phyloP scores from a whole-genome alignment of 2,329 filamentous ascomycete genomes.

The Microdochium trichocladiopsis region DNA sequence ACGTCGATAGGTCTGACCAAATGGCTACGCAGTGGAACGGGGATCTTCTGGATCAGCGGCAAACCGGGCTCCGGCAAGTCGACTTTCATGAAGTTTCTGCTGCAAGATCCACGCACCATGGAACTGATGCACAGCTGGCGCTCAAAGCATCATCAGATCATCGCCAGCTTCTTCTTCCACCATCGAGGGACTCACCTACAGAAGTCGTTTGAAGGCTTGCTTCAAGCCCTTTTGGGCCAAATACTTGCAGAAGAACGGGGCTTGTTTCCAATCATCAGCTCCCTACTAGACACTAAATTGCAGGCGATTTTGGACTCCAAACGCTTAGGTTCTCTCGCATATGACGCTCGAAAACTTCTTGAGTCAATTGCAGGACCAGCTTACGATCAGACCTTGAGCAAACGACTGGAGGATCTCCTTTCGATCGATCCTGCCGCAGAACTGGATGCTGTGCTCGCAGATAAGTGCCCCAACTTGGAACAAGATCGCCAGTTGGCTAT shows the following conservation, averaged over 20 bases:
- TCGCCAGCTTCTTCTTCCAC: constrained; percentile 4
- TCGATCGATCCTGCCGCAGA: neutral
- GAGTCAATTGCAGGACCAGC: neutral
- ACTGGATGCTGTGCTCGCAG: neutral
- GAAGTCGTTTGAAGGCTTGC: neutral
- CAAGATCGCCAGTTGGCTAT: neutral
- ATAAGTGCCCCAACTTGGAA: neutral
- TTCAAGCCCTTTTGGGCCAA: neutral
- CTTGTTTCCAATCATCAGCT: neutral
- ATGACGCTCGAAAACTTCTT: neutral
- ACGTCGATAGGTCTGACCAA: neutral
- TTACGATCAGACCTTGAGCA: neutral
- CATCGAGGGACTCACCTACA: neutral
- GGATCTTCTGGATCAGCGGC: constrained; percentile 11
- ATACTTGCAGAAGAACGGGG: neutral
- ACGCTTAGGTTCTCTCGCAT: neutral
- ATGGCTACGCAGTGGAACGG: constrained; percentile 6
- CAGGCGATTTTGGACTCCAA: neutral
- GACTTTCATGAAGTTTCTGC: constrained; percentile 14
- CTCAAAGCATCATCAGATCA: constrained; percentile 2
- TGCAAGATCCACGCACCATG: constrained; percentile 2
- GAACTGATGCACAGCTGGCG: constrained; percentile 5
- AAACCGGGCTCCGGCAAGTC: constrained; percentile 13
- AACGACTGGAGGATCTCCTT: neutral
- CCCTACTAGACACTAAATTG: neutral